Evolutionary conservation across 2,329 filamentous ascomycete genomes (phyloP).

Genomic region (Rhynchosporium secalis): DNA sequence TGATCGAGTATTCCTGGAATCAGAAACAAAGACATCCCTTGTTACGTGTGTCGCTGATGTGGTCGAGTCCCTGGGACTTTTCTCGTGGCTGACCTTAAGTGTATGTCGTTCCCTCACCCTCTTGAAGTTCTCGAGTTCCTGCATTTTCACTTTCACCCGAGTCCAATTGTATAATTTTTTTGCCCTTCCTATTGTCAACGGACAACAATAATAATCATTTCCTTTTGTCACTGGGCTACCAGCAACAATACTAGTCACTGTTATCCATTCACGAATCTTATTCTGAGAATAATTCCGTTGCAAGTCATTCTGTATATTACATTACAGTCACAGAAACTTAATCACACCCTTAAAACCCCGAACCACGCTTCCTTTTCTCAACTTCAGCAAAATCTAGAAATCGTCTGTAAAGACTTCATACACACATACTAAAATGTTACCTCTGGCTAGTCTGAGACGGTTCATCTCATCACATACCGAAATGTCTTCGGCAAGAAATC

Average conservation of each 20-base stretch:
- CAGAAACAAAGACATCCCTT: constrained; percentile 33
- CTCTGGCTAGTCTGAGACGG: constrained; percentile 37
- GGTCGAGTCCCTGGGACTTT: constrained; percentile 23
- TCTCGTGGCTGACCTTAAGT: constrained; percentile 28
- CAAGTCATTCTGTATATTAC: constrained; percentile 4
- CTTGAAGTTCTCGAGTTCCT: constrained; percentile 17
- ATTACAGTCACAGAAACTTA: constrained; percentile 23
- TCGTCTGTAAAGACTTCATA: constrained; percentile 18
- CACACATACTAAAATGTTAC: constrained; percentile 38
- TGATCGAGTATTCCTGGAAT: constrained; percentile 26
- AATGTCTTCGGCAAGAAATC: constrained; percentile 39
- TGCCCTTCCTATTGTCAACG: constrained; percentile 28
- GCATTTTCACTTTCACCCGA: constrained; percentile 22
- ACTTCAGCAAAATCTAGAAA: constrained; percentile 12
- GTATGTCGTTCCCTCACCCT: constrained; percentile 27
- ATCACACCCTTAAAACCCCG: constrained; percentile 6
- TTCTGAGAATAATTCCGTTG: constrained; percentile 24
- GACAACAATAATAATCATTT: constrained; percentile 28
- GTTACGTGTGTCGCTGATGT: constrained; percentile 28
- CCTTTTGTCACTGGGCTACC: constrained; percentile 8
- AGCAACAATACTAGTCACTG: constrained; percentile 24
- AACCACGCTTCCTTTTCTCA: constrained; percentile 2
- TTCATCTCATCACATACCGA: constrained; percentile 38
- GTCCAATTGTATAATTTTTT: constrained; percentile 16
- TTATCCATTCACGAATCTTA: constrained; percentile 27